phyloP scores from a whole-genome alignment of 2,329 filamentous ascomycete genomes.

The Penicillium janthinellum region DNA sequence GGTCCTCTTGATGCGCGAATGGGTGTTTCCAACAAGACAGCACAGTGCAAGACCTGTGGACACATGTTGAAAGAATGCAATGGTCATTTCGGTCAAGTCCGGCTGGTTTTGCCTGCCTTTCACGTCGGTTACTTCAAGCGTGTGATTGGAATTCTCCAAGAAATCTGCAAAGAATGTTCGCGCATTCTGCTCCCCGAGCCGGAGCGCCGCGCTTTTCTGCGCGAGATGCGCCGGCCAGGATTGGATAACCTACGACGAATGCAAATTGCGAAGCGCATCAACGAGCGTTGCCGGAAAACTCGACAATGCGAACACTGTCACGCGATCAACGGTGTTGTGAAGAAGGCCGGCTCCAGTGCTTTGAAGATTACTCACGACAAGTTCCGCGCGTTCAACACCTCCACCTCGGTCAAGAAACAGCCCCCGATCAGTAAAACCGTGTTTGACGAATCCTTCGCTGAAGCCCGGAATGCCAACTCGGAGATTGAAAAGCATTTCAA shows the following conservation, averaged over 20 bases:
- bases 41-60: slow-evolving; percentile 79
- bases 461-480: slow-evolving; percentile 73
- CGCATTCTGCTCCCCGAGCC: slow-evolving; percentile 78
- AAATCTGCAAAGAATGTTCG: slow-evolving; percentile 95
- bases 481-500: slow-evolving; percentile 89
- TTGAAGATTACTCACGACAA: slow-evolving; percentile 95
- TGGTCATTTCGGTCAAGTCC: slow-evolving; percentile 93
- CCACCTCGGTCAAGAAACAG: slow-evolving; percentile 80
- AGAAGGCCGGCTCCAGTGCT: slow-evolving; percentile 78
- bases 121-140: slow-evolving; percentile 96
- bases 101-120: slow-evolving; percentile 86
- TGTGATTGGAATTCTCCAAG: slow-evolving; percentile 86
- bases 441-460: slow-evolving; percentile 83
- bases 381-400: slow-evolving; percentile 84
- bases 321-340: slow-evolving; percentile 84
- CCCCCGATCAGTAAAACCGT: slow-evolving; percentile 77
- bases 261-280: slow-evolving; percentile 84
- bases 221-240: slow-evolving; percentile 74
- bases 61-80: slow-evolving; percentile 81
- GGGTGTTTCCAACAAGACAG: slow-evolving; percentile 83
- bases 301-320: slow-evolving; percentile 80
- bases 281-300: slow-evolving; percentile 84
- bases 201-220: slow-evolving; percentile 76
- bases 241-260: slow-evolving; percentile 84
- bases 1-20: slow-evolving; percentile 86